Evolutionary conservation across 257 asterid genomes (phyloP), one percentile per base, ranked within the genome.

Genomic region (Coffea canephora): DNA sequence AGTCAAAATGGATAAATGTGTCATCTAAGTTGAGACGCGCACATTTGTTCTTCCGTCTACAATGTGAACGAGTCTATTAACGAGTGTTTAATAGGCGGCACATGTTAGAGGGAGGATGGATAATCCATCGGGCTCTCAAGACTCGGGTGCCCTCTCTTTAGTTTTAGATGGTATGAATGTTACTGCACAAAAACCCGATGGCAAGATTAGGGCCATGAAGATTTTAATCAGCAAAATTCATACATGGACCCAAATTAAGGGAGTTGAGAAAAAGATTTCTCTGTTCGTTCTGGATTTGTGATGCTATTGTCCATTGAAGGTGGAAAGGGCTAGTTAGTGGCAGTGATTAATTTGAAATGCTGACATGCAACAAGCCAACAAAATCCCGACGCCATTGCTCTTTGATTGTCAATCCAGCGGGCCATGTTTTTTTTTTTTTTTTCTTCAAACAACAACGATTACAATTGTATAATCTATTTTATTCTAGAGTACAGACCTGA

Each of bases 231-330:
- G 62, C 21, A n/a, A 54, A 73, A 14, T 36, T n/a, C 52, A 52
- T 52, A 31, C 50, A 68, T 19, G 54, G 46, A 36, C 39, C 76
- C 75, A 19, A 50, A 52, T 36, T 46, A 23, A 21, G 49, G 41
- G 36, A 31, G 68, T 19, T 2, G 25, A 39, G 41, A 48, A 25
- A 62, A 76, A 62, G 73, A 65, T 65, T 48, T 65, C 65, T 31
- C 36, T 64, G 45, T 27, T 23, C 7, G 59, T 31, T 46, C 5
- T 39, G n/a, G 45, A 59, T 10, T 13, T 57, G 46, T 68, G 61
- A 23, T 21, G 59, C 68, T 65, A 48, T 65, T 73, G 78, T 66
- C 54, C 62, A 39, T 79, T 34, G 65, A 79, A 59, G 18, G 64
- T 25, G 48, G 46, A 78, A 79, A 71, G 45, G 15, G 5, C 19